Percentiles rank a stretch among this genome's conserved stretches.
phyloP scores from a whole-genome alignment of 495 filamentous ascomycete species.

The Neurospora terricola region DNA sequence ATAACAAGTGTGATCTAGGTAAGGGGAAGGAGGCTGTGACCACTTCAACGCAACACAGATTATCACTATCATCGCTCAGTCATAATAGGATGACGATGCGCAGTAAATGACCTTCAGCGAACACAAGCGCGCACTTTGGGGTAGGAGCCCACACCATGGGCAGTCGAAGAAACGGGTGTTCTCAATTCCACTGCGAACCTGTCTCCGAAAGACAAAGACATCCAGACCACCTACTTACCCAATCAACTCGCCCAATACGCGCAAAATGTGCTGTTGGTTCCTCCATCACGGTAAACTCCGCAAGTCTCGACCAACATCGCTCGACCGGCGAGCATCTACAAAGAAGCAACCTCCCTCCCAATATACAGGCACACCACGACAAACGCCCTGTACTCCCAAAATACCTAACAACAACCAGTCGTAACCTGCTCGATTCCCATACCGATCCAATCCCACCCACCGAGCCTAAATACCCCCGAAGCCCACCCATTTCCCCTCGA shows the following conservation, averaged over 20 bases:
- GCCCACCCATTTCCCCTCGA: not conserved
- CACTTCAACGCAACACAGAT: not conserved
- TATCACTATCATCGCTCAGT: not conserved
- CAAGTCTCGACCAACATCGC: not conserved
- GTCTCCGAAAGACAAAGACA: not conserved
- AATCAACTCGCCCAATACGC: not conserved
- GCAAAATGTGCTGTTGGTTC: not conserved
- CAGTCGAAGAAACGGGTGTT: not conserved
- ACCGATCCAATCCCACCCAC: not conserved
- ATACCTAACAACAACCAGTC: not conserved
- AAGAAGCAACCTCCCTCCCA: not conserved
- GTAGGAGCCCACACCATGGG: no score
- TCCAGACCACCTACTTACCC: not conserved
- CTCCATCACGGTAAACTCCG: not conserved
- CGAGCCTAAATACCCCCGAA: not conserved
- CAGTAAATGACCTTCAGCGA: fast-evolving
- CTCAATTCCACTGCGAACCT: not conserved
- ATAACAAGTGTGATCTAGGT: not conserved
- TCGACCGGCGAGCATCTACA: not conserved
- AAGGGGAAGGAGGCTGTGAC: not conserved
- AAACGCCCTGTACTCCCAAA: not conserved
- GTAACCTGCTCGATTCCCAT: not conserved
- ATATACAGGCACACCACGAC: not conserved
- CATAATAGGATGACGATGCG: not conserved
- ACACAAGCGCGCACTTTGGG: not conserved